phyloP scores from a whole-genome alignment of 2,329 filamentous ascomycete genomes.

The Neofusicoccum umdonicola region DNA sequence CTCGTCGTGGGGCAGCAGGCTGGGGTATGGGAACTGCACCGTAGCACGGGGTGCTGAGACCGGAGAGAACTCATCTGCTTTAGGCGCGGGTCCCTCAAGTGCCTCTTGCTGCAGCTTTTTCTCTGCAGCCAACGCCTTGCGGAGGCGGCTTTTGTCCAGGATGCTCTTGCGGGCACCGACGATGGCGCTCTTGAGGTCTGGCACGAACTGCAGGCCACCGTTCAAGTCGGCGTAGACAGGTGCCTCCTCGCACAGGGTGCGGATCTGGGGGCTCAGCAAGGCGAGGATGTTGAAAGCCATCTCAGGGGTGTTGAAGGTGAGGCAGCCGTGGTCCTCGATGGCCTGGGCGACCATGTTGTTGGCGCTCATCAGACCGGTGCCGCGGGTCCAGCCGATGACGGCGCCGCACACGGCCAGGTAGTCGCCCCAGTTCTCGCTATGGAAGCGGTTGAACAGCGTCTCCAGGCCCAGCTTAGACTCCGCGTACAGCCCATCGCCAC shows the following conservation, averaged over 20 bases:
- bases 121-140: no score
- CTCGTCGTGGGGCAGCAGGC: no score
- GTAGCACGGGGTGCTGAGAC: no score
- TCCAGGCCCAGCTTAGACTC: constrained; percentile 46
- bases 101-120: no score
- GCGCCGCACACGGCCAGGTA: constrained; percentile 43
- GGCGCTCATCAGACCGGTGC: constrained; percentile 43
- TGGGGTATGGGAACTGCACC: no score
- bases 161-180: no score
- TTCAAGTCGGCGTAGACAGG: constrained; percentile 41
- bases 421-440: constrained; percentile 38
- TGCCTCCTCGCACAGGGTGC: constrained; percentile 32
- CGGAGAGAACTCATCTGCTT: no score
- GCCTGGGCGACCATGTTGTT: constrained; percentile 43
- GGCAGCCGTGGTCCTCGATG: constrained; percentile 35
- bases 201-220: constrained; percentile 29
- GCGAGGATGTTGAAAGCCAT: constrained; percentile 39
- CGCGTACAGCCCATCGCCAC: constrained; percentile 44
- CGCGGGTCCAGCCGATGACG: constrained; percentile 48
- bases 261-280: constrained; percentile 32
- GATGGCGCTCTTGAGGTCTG: no score
- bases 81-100: no score
- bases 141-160: no score
- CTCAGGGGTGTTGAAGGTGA: constrained; percentile 35
- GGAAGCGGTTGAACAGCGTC: constrained; percentile 33